Evolutionary conservation across 2,329 filamentous ascomycete genomes (phyloP).

Genomic region (Diaporthe aspalathi): DNA sequence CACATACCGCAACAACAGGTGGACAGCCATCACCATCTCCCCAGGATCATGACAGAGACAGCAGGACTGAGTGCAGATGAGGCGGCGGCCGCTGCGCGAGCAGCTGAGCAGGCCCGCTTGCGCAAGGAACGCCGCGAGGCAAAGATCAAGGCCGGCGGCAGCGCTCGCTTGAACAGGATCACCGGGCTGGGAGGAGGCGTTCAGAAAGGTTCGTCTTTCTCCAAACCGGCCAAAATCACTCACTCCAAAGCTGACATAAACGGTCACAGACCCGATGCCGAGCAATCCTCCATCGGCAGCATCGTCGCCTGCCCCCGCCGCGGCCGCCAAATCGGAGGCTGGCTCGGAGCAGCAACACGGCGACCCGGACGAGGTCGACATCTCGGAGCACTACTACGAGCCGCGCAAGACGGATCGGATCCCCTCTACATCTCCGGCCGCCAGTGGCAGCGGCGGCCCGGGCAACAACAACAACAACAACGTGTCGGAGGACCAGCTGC

Average conservation of each 20-base stretch:
- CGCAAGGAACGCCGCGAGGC: constrained; percentile 84
- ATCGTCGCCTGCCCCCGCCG: constrained; percentile 49
- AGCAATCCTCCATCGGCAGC: constrained; percentile 44
- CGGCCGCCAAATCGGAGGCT: constrained; percentile 48
- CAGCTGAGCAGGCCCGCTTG: constrained; percentile 75
- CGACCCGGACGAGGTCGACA: constrained; percentile 82
- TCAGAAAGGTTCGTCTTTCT: constrained; percentile 54
- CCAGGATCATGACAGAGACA: constrained; percentile 53
- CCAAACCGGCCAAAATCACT: constrained; percentile 26
- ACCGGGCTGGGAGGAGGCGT: constrained; percentile 74
- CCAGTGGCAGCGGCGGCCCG: constrained; percentile 46
- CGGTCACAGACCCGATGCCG: constrained; percentile 28
- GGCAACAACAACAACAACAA: too few species aligned
- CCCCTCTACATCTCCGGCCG: constrained; percentile 40
- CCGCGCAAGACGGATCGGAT: constrained; percentile 60
- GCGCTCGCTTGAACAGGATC: constrained; percentile 78
- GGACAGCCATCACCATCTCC: not conserved
- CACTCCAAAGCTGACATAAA: not conserved
- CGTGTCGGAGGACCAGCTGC: constrained; percentile 69
- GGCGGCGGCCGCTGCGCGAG: constrained; percentile 61
- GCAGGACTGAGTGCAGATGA: constrained; percentile 54
- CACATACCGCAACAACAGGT: constrained; percentile 20
- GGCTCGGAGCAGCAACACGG: constrained; percentile 54
- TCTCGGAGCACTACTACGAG: constrained; percentile 78
- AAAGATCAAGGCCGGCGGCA: constrained; percentile 79